Base-by-base conservation (phyloP, 371 early-diverging fungal species). In the Lichtheimia ramosa region DNA sequence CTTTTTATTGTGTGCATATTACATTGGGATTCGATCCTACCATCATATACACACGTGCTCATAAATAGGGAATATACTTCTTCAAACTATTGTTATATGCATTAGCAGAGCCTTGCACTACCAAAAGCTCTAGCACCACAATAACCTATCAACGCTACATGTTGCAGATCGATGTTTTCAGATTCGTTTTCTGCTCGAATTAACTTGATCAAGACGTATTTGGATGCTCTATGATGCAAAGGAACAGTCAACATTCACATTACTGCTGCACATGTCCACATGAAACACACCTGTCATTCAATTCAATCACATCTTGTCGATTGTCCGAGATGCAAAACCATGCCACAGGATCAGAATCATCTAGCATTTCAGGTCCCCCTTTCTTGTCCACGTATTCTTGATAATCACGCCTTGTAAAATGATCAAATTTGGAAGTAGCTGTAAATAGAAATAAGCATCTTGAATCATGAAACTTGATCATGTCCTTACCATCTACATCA, bases 141-240 rank as follows among this genome's bases (percentile, higher is more conserved):
- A 40, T 54, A 61, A 48, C 73, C 73, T 27, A 73, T 64, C 18
- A 73, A 50, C 3, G 67, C 73, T 48, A 73, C 54, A 43, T 73
- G 69, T 41, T 73, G 73, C 16, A 73, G 34, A 52, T 73, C 73
- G 49, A 73, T 69, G 56, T 73, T 73, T 16, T 73, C 70, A 2
- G 63, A 57, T 21, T 64, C 66, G 25, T 62, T 34, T 24, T 69
- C 70, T 0, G 70, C 56, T 16, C 73, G 61, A 12, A 73, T 58
- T 23, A 73, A 42, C 42, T 73, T 73, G 46, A 73, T 48, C 46
- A 67, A 34, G 8, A 73, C 61, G 40, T 61, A 73, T 59, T 64
- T 66, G 3, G 65, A 69, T 18, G 63, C 66, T 14, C 73, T 73
- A 16, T 46, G 46, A 39, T 16, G 10, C 21, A 4, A 40, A 39